Conservation (phyloP, 2,329 filamentous ascomycete species). For the Teratosphaeriaceae sp. region DNA sequence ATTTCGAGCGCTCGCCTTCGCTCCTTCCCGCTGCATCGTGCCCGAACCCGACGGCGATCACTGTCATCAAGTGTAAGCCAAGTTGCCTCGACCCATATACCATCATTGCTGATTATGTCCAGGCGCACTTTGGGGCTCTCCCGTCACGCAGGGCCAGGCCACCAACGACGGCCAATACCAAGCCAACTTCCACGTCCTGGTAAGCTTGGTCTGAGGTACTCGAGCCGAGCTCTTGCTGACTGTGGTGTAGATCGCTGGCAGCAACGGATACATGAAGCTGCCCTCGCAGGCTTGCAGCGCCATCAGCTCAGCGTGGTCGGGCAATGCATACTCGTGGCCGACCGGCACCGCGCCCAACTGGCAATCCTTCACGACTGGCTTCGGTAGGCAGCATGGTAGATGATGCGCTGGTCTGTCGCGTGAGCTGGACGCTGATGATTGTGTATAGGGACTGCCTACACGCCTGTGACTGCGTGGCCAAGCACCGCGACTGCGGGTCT, state of each 20-base stretch:
- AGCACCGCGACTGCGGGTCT: neutral
- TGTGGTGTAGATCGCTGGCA: slow-evolving; percentile 30
- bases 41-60: slow-evolving; percentile 28
- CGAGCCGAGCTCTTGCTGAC: neutral
- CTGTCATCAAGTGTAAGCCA: slow-evolving; percentile 32
- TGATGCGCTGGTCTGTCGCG: too few species aligned
- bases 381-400: slow-evolving; percentile 21
- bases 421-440: neutral
- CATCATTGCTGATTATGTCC: too few species aligned
- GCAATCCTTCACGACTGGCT: slow-evolving; percentile 12
- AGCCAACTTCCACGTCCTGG: slow-evolving; percentile 28
- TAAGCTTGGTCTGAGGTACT: neutral
- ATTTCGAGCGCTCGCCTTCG: slow-evolving; percentile 28
- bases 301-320: slow-evolving; percentile 3
- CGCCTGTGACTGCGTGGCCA: neutral
- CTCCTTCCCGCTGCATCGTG: slow-evolving; percentile 26
- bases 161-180: slow-evolving; percentile 31
- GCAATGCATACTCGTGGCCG: neutral
- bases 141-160: slow-evolving; percentile 21
- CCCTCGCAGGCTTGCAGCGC: slow-evolving; percentile 41
- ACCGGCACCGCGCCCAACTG: neutral
- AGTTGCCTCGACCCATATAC: too few species aligned
- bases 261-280: slow-evolving; percentile 45
- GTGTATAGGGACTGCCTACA: neutral
- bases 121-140: slow-evolving; percentile 28